Base-by-base conservation (phyloP, 2,329 filamentous ascomycete species). In the Camillea tinctor region DNA sequence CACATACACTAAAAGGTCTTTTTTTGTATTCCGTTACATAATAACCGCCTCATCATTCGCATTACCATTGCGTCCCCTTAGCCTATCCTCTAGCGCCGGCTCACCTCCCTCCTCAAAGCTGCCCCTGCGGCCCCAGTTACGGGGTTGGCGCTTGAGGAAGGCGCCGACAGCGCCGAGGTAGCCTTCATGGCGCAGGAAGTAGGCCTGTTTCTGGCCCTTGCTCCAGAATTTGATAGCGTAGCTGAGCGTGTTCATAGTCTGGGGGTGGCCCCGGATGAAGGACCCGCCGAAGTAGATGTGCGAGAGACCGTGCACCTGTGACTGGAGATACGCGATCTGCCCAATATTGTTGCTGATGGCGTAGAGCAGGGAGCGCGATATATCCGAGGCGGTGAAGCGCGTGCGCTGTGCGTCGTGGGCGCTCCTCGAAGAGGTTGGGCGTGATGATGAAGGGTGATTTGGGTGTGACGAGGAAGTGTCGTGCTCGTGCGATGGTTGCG, bases 141-240 rank as follows among this genome's bases (percentile, higher is more conserved):
- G 84, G 0, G 94, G 94, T 76, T 97, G 92, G 52, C 93, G 81
- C 78, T 94, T 96, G 61, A 99, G 79, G 73, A 99, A 99, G 0
- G 95, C 95, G 1, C 95, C 95, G 0, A 98, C 95, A 20, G 93
- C 87, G 9, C 95, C 95, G 0, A 99, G 84, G 73, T 98, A 99
- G 23, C 95, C 95, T 76, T 99, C 95, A 71, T 99, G 95, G 5
- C 95, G 84, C 61, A 99, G 75, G 75, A 99, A 99, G 74, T 97
- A 98, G 0, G 95, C 95, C 76, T 97, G 92, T 76, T 97, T 97
- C 71, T 88, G 83, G 50, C 93, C 94, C 72, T 95, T 92, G 67
- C 90, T 93, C 95, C 95, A 99, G 78, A 98, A 99, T 68, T 92
- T 92, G 77, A 99, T 97, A 72, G 94, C 95, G 72, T 97, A 99